Base-by-base conservation (phyloP, 257 asterid species). In the Fraxinus cuspidata region DNA sequence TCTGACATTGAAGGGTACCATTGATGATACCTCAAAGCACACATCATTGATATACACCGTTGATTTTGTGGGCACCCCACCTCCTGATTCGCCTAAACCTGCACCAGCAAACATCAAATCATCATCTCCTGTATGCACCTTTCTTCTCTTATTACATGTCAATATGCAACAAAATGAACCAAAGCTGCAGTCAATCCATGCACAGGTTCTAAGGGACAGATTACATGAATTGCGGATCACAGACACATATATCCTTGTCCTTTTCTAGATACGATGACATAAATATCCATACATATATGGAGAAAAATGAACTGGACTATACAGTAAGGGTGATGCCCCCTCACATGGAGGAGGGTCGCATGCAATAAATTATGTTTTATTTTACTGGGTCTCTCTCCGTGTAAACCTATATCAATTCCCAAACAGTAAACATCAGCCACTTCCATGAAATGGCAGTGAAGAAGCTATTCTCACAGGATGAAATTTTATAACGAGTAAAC, bases 31-130 rank as follows among this genome's bases (percentile, higher is more conserved):
- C 88, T 96, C 99, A 38, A 96, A 88, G 78, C 95, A 92, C 42
- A 93, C 96, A 28, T 93, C 99, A 80, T 93, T 93, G 78, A 96
- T 90, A 78, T 89, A 93, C 80, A 93, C 98, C 56, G 92, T 93
- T 23, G 94, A 87, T 82, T 81, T 92, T 2, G 88, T 80, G 16
- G 90, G 87, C 80, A 53, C 75, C 47, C 81, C 79, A 38, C 63
- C 68, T 60, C 68, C 91, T 25, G 47, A 3, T 42, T 77, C 87
- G 23, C 85, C 87, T 18, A 23, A 80, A 56, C 84, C 94, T 86
- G 74, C 86, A 83, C 86, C 91, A 16, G 23, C 81, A 74, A 76
- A 76, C 85, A 83, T 71, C 77, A 80, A 40, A 84, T 89, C 87
- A 80, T 49, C 83, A 78, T 74, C 70, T 70, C 35, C 73, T 47